phyloP scores from a whole-genome alignment of 495 filamentous ascomycete species.

The Aspergillus baeticus region DNA sequence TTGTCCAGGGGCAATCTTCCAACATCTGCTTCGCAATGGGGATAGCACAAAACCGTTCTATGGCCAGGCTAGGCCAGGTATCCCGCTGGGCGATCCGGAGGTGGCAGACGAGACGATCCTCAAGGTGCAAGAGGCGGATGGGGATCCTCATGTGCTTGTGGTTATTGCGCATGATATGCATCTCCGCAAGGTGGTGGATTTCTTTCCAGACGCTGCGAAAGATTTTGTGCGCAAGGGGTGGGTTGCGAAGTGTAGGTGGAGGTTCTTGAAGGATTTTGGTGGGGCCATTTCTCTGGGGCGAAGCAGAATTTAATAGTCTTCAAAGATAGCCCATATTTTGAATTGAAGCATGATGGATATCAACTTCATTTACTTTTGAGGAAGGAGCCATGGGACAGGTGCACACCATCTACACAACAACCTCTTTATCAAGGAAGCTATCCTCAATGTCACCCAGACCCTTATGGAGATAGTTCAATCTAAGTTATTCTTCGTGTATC shows the following conservation, averaged over 20 bases:
- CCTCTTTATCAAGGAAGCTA: too few relatives aligned
- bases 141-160: background rate
- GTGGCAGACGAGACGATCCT: conserved; percentile 32
- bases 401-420: too few relatives aligned
- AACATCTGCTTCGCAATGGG: conserved; percentile 14
- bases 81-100: conserved; percentile 7
- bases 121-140: conserved; percentile 48
- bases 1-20: background rate
- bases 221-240: background rate
- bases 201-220: background rate
- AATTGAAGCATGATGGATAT: too few relatives aligned
- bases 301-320: too few relatives aligned
- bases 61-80: conserved; percentile 4
- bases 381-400: too few relatives aligned
- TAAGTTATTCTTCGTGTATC: too few relatives aligned
- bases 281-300: too few relatives aligned
- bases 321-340: too few relatives aligned
- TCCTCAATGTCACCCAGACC: too few relatives aligned
- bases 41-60: conserved; percentile 7
- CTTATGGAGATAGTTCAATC: too few relatives aligned
- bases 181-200: background rate
- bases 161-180: conserved; percentile 31
- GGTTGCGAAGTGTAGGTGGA: background rate
- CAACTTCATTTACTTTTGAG: too few relatives aligned
- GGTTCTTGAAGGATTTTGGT: background rate